phyloP scores from a whole-genome alignment of 768 basidiomycete genomes.

The Lactarius quietus region DNA sequence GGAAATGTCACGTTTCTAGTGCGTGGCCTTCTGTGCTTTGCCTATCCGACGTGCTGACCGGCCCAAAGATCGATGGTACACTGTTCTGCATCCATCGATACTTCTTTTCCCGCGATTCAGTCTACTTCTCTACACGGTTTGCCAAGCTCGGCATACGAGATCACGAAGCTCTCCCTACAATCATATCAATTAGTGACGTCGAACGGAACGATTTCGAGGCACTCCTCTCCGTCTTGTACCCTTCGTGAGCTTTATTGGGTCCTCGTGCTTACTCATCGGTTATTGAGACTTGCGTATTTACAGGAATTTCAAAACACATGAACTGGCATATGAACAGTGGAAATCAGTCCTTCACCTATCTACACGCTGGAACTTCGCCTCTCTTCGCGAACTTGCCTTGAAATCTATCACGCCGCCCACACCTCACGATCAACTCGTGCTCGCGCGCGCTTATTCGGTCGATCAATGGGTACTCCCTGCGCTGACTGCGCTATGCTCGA shows the following conservation, averaged over 20 bases:
- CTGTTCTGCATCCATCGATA: conserved; percentile 18
- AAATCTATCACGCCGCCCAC: background rate
- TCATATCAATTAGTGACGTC: conserved; percentile 13
- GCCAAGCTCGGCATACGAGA: background rate
- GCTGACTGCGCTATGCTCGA: conserved; percentile 10
- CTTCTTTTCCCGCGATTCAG: conserved; percentile 18
- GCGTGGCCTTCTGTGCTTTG: background rate
- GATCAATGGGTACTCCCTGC: conserved; percentile 14
- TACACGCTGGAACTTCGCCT: conserved; percentile 32
- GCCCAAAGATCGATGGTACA: conserved; percentile 6
- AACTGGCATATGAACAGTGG: conserved; percentile 28
- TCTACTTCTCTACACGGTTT: conserved; percentile 13
- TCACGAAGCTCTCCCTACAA: conserved; percentile 1
- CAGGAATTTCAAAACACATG: conserved; percentile 5
- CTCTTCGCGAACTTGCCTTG: conserved; percentile 26
- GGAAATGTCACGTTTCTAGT: conserved; percentile 24
- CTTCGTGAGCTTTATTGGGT: conserved; percentile 10
- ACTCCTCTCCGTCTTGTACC: conserved; percentile 25
- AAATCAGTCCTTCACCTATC: conserved; percentile 30
- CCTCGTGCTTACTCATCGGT: background rate
- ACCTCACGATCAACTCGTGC: conserved; percentile 8
- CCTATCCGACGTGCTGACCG: background rate
- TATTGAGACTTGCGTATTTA: background rate
- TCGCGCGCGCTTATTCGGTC: conserved; percentile 16
- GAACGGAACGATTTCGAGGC: conserved; percentile 22